Evolutionary conservation across 768 basidiomycete species (phyloP), one percentile per base, ranked within the genome.

Genomic region (Gloeostereum incarnatum): DNA sequence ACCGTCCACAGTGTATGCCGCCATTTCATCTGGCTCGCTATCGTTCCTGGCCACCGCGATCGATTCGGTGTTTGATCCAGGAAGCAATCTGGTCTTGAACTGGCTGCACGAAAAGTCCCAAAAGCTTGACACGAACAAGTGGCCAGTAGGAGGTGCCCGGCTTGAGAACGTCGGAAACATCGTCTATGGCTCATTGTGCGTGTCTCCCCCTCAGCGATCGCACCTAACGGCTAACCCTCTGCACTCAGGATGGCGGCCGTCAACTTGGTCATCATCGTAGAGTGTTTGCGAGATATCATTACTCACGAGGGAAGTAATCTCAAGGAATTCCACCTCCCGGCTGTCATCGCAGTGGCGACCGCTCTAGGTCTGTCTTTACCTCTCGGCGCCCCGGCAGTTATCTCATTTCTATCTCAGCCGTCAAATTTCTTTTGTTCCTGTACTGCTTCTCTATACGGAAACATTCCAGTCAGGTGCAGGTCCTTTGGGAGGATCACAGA

Each of bases 401-500:
- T 18, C 13, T 41, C 33, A 17, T 42, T 44, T n/a, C n/a, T 23
- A 36, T 34, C 7, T 19, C 43, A 91, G 88, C 71, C 35, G 78
- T 87, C 45, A 99, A 99, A 59, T 68, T 90, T 32, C 31, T 80
- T 0, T 73, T 99, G 30, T 98, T 98, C 62, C 25, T 91, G 3
- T 96, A 91, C 60, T 92, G 92, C 57, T 75, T 65, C 50, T 70
- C 86, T 3, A 69, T 94, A 31, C 78, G 88, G 20, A 71, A 69
- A 22, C 76, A 74, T 45, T 91, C 86, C 5, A 92, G 87, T 49
- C 96, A 99, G 59, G 94, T 99, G 2, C 75, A 76, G 32, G 77
- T 96, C n/a, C 71, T 96, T 20, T 97, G 90, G 91, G 88, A 96
- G 57, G 94, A 98, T 53, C 93, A 97, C 47, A 69, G 93, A 47